A percentile compares a stretch with the other conserved stretches of the same genome.
These are phyloP conservation scores for Maudiozyma saulgeensis DNA, from an alignment of 805 yeast species.

Conservation along the genomic window DNA sequence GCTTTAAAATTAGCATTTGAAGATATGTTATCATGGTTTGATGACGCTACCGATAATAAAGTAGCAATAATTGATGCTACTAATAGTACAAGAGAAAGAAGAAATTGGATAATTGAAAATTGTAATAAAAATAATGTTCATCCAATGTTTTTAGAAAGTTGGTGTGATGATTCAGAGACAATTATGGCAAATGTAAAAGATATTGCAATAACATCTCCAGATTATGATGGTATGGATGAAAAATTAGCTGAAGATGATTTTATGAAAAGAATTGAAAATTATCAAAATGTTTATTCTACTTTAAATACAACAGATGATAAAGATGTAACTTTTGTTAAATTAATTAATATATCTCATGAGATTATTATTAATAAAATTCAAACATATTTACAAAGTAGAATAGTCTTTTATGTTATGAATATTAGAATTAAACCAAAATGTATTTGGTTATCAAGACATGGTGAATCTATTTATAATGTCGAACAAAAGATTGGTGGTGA, in stretches of 20 bases:
- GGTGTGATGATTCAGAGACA: constrained; percentile 75
- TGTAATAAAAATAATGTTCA: constrained; percentile 61
- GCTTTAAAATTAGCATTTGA: constrained; percentile 65
- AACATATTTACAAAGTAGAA: constrained; percentile 81
- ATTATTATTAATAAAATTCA: constrained; percentile 81
- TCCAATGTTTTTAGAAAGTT: constrained; percentile 87
- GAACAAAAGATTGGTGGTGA: constrained; percentile 97
- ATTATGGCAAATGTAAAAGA: constrained; percentile 74
- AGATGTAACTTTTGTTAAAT: constrained; percentile 72
- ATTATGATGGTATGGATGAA: constrained; percentile 58
- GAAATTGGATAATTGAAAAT: constrained; percentile 52
- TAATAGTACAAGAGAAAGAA: constrained; percentile 66
- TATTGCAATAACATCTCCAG: constrained; percentile 81
- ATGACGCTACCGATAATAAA: constrained; percentile 55
- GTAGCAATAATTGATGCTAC: constrained; percentile 95
- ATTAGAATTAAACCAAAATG: constrained; percentile 85
- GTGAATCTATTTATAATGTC: constrained; percentile 85
- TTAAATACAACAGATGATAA: constrained; percentile 49
- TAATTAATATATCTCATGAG: constrained; percentile 80
- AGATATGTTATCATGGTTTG: constrained; percentile 83
- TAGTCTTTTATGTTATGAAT: constrained; percentile 93
- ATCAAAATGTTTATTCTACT: constrained; percentile 70
- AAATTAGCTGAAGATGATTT: constrained; percentile 69
- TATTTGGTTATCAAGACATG: constrained; percentile 92
- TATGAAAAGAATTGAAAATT: constrained; percentile 59